phyloP scores from a whole-genome alignment of 164 flowering plant species.

The Chloranthus sessilifolius region DNA sequence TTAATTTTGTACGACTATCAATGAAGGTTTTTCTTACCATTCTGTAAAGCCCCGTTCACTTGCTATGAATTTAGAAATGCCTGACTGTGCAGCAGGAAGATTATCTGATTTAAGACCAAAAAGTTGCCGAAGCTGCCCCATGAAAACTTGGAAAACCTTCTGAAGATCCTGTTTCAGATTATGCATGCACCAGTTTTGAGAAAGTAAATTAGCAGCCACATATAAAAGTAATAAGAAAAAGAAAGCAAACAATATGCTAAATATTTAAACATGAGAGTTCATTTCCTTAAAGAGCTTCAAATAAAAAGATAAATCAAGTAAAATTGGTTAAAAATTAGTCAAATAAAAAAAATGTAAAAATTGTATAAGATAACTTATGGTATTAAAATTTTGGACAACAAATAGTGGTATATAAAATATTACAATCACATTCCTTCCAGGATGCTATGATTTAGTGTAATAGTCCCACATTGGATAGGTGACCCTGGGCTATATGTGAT shows the following conservation, averaged over 20 bases:
- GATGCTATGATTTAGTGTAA: too few relatives aligned
- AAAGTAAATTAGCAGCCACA: conserved; percentile 17
- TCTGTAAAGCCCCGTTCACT: conserved; percentile 86
- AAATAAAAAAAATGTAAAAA: too few relatives aligned
- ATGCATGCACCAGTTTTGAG: conserved; percentile 17
- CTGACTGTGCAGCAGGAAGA: conserved; percentile 36
- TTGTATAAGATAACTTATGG: too few relatives aligned
- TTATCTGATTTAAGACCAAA: conserved; percentile 74
- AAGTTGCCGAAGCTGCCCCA: conserved; percentile 88
- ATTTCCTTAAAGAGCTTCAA: too few relatives aligned
- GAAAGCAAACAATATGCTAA: neutral
- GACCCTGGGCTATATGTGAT: too few relatives aligned
- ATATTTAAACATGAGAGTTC: neutral
- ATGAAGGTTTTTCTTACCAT: conserved; percentile 49
- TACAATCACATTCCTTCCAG: too few relatives aligned
- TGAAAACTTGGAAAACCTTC: conserved; percentile 57
- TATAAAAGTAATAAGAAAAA: neutral
- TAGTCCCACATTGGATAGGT: too few relatives aligned
- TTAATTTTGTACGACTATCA: neutral
- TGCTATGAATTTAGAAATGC: conserved; percentile 38
- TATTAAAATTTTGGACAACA: too few relatives aligned
- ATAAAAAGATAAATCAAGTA: too few relatives aligned
- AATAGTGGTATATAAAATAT: too few relatives aligned
- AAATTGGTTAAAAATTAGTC: too few relatives aligned
- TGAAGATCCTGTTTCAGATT: conserved; percentile 65